Base-by-base conservation (phyloP, 2,329 filamentous ascomycete species). In the Coniosporium tulheliwenetii region DNA sequence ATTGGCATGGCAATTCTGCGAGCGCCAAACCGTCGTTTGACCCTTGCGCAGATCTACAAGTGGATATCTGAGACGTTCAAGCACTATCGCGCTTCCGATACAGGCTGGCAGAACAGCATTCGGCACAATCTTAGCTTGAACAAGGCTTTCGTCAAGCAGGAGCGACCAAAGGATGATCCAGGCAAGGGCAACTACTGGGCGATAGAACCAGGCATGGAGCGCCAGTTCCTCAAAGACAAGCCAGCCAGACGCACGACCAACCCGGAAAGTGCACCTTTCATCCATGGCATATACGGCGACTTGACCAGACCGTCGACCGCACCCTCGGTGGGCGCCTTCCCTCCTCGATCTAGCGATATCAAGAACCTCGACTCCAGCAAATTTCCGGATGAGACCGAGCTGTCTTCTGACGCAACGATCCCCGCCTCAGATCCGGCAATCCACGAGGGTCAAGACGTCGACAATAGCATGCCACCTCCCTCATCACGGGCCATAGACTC, bases 101-200 rank as follows among this genome's bases (percentile, higher is more conserved):
- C 83, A 9, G 89, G 91, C 47, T 98, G 91, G 91, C 89, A 96
- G 62, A 98, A 98, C 62, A 96, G 91, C 65, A 98, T 98, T 58
- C 82, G 91, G 30, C 91, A 98, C 62, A 98, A 98, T 52, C 76
- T 98, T 30, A 95, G 87, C 55, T 70, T 98, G 36, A 93, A 95
- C 70, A 96, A 96, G 64, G 85, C 84, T 37, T 96, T 96, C 55
- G 79, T 87, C 57, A 96, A 96, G 65, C 82, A 93, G 55, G 87
- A 95, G 60, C 76, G 91, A 44, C 86, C 87, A 43, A 96, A 96
- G 68, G 87, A 95, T 56, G 91, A 96, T 53, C 87, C 89, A 2
- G 91, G 91, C 52, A 96, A 96, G 63, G 91, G 91, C 36, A 89
- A 94, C 61, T 96, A 96, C 65, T 96, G 91, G 91, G 77, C 79